Percentiles rank a stretch among this genome's conserved stretches.
Evolutionary conservation across 1,139 yeast species (phyloP).

Genomic region (Magnusiomyces fungicola): DNA sequence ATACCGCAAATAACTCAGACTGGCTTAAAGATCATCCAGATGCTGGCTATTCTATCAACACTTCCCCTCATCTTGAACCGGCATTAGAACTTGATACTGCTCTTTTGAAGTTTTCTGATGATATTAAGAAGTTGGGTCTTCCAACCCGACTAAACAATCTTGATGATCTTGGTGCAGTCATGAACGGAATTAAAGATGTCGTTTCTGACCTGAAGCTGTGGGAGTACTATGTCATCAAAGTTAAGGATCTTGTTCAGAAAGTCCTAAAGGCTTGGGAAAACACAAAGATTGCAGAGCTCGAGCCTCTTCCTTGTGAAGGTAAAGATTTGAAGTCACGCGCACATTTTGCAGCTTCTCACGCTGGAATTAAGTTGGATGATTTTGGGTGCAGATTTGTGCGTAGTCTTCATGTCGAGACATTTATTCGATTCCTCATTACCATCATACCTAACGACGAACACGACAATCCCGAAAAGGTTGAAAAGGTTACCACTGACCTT

Average conservation of each 20-base stretch:
- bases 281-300: background rate
- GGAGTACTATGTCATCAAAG: constrained; percentile 77
- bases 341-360: constrained; percentile 41
- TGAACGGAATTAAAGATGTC: constrained; percentile 68
- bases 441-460: constrained; percentile 32
- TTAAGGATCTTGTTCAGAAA: constrained; percentile 31
- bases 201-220: constrained; percentile 62
- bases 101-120: constrained; percentile 55
- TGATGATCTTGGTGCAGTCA: constrained; percentile 50
- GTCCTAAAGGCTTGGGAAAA: constrained; percentile 15
- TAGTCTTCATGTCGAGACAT: constrained; percentile 42
- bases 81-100: constrained; percentile 78
- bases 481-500: constrained; percentile 43
- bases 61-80: constrained; percentile 81
- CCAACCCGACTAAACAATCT: constrained; percentile 47
- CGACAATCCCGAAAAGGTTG: constrained; percentile 28
- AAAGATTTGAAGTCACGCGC: constrained; percentile 42
- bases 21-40: constrained; percentile 89
- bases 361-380: constrained; percentile 33
- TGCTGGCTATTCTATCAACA: constrained; percentile 74
- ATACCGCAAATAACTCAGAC: constrained; percentile 80
- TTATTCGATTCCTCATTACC: constrained; percentile 42
- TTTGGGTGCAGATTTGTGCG: constrained; percentile 49
- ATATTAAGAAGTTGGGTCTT: constrained; percentile 48
- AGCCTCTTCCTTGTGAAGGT: constrained; percentile 11